A percentile compares a stretch with the other conserved stretches of the same genome.
phyloP scores from a whole-genome alignment of 192 early-diverging fungal genomes.

The Dissophora ornata region DNA sequence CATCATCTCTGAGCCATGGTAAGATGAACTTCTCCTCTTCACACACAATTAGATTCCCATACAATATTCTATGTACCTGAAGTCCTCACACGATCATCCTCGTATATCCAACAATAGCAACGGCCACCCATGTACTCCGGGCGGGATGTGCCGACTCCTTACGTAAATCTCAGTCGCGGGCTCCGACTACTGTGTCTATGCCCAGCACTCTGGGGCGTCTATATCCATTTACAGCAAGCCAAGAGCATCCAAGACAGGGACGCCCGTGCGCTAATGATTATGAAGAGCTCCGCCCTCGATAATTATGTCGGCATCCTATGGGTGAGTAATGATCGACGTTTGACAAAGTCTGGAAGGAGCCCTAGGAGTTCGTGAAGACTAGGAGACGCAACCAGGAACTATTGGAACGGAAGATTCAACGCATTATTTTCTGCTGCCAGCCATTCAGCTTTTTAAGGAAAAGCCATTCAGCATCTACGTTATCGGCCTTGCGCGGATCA shows the following conservation, averaged over 20 bases:
- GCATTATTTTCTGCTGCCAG: too few relatives aligned
- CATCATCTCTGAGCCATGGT: conserved; percentile 1
- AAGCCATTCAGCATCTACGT: too few relatives aligned
- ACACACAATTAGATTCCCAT: too few relatives aligned
- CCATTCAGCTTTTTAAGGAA: too few relatives aligned
- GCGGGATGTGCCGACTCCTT: conserved; percentile 28
- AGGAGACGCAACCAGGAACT: too few relatives aligned
- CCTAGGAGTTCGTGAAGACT: too few relatives aligned
- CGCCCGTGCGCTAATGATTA: conserved; percentile 38
- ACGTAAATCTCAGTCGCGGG: conserved; percentile 27
- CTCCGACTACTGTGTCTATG: conserved; percentile 43
- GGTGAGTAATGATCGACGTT: conserved; percentile 9
- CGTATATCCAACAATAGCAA: conserved; percentile 6
- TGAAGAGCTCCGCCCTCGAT: conserved; percentile 51
- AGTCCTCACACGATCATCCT: not conserved
- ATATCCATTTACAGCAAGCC: conserved; percentile 47
- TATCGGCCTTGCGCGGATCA: too few relatives aligned
- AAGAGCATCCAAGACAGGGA: conserved; percentile 28
- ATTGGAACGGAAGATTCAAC: too few relatives aligned
- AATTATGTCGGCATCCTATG: conserved; percentile 53
- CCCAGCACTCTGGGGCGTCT: conserved; percentile 49
- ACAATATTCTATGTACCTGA: not conserved
- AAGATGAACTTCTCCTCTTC: not conserved
- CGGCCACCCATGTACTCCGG: conserved; percentile 43
- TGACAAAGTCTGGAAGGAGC: not conserved